These are phyloP conservation scores for Gypsophila paniculata DNA, from an alignment of 179 eudicot species.

Conservation along the genomic window DNA sequence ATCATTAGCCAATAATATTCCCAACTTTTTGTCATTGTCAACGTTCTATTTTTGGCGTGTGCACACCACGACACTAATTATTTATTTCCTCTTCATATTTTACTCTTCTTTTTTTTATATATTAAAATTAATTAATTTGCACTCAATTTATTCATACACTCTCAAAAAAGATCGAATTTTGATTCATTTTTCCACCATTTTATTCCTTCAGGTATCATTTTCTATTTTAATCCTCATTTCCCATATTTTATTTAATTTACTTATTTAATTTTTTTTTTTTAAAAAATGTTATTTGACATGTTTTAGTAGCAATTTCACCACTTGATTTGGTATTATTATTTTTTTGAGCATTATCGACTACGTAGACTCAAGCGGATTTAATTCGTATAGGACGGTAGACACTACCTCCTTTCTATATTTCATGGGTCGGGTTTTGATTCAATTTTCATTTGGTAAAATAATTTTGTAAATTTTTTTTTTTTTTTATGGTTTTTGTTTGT, in stretches of 20 bases:
- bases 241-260: not conserved
- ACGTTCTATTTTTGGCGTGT: constrained; percentile 25
- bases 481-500: too few species aligned
- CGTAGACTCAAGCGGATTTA: too few species aligned
- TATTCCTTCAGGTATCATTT: constrained; percentile 12
- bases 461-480: too few species aligned
- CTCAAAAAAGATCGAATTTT: constrained; percentile 1
- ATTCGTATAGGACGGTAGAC: too few species aligned
- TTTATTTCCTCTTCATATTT: constrained; percentile 3
- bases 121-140: too few species aligned
- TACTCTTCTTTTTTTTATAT: not conserved
- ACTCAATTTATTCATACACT: too few species aligned
- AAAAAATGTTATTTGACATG: not conserved
- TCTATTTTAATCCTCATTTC: not conserved
- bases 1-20: not conserved
- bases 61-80: constrained; percentile 30
- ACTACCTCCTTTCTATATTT: too few species aligned
- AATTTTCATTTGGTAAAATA: too few species aligned
- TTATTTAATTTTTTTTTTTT: not conserved
- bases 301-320: not conserved
- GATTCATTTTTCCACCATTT: constrained; percentile 16
- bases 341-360: not conserved
- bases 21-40: not conserved
- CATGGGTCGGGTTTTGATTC: too few species aligned
- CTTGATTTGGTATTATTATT: not conserved